Percentiles rank a stretch among this genome's conserved stretches.
Conservation (phyloP, 2,329 filamentous ascomycete genomes). For the Paramyrothecium sp. region DNA sequence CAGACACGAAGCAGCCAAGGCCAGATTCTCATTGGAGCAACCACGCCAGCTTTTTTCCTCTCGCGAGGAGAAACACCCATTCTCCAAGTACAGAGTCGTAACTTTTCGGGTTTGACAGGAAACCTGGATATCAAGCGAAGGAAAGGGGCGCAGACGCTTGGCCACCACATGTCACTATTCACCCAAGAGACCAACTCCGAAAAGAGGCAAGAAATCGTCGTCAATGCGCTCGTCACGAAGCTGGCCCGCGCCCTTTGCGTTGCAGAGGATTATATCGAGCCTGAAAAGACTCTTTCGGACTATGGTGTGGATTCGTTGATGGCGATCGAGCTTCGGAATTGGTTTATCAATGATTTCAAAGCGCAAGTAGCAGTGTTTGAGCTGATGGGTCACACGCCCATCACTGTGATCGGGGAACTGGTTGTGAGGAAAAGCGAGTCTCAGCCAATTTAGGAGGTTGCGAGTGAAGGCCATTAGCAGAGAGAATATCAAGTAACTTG, state of each 20-base stretch:
- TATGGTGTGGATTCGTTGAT: conserved; percentile 25
- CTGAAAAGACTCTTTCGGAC: not conserved
- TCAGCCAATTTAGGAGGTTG: no score
- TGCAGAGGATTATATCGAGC: not conserved
- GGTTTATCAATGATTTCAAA: conserved; percentile 18
- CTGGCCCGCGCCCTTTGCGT: not conserved
- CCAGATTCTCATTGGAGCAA: not conserved
- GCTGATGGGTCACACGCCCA: not conserved
- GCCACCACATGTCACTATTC: not conserved
- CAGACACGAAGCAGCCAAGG: not conserved
- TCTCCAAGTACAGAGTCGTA: not conserved
- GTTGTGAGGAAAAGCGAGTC: not conserved
- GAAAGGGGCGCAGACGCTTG: not conserved
- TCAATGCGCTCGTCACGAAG: not conserved
- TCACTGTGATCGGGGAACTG: not conserved
- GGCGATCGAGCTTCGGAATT: conserved; percentile 38
- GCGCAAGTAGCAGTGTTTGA: not conserved
- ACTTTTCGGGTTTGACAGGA: not conserved
- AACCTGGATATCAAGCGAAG: not conserved
- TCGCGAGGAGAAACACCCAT: not conserved
- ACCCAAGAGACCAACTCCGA: not conserved
- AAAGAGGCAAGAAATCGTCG: not conserved
- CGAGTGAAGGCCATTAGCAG: no score
- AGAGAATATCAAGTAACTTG: no score
- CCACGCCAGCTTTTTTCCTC: not conserved